Percentiles rank a stretch among this genome's conserved stretches.
Evolutionary conservation across 2,329 filamentous ascomycete genomes (phyloP).

Genomic region (Didymella lethalis): DNA sequence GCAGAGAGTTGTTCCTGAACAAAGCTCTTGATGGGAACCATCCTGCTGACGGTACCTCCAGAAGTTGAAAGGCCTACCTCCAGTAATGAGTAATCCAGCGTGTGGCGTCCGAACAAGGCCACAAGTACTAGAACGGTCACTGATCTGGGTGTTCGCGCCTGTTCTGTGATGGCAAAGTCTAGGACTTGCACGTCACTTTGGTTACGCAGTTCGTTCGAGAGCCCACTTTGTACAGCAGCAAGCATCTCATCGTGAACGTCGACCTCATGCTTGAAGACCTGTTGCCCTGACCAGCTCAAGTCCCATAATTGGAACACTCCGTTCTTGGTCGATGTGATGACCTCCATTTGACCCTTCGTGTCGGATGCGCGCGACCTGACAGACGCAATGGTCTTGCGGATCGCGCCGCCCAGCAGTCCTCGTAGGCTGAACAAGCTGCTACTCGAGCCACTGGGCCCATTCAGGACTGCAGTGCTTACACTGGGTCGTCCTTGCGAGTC

Average conservation of each 20-base stretch:
- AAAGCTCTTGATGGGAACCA: slow-evolving; percentile 69
- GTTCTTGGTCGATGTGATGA: slow-evolving; percentile 79
- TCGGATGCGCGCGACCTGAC: slow-evolving; percentile 76
- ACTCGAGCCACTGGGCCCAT: slow-evolving; percentile 60
- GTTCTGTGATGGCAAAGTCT: slow-evolving; percentile 75
- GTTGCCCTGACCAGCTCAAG: slow-evolving; percentile 85
- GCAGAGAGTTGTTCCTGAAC: slow-evolving; percentile 49
- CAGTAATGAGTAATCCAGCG: slow-evolving; percentile 74
- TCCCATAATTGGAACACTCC: slow-evolving; percentile 87
- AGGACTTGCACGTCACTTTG: slow-evolving; percentile 73
- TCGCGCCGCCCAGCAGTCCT: slow-evolving; percentile 73
- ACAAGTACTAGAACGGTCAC: slow-evolving; percentile 45
- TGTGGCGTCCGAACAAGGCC: slow-evolving; percentile 38
- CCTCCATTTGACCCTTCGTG: slow-evolving; percentile 81
- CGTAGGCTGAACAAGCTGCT: slow-evolving; percentile 85
- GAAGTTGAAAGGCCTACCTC: slow-evolving; percentile 70
- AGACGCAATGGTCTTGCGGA: slow-evolving; percentile 80
- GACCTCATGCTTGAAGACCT: slow-evolving; percentile 74
- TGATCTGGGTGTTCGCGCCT: slow-evolving; percentile 45
- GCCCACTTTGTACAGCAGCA: slow-evolving; percentile 65
- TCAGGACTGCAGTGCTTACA: slow-evolving; percentile 80
- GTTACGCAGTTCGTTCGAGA: slow-evolving; percentile 57
- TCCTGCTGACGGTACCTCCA: slow-evolving; percentile 65
- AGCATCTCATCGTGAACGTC: slow-evolving; percentile 73
- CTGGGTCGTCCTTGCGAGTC: slow-evolving; percentile 86